Evolutionary conservation across 148 eudicot genomes (phyloP).

Genomic region (Diospyros kaki): DNA sequence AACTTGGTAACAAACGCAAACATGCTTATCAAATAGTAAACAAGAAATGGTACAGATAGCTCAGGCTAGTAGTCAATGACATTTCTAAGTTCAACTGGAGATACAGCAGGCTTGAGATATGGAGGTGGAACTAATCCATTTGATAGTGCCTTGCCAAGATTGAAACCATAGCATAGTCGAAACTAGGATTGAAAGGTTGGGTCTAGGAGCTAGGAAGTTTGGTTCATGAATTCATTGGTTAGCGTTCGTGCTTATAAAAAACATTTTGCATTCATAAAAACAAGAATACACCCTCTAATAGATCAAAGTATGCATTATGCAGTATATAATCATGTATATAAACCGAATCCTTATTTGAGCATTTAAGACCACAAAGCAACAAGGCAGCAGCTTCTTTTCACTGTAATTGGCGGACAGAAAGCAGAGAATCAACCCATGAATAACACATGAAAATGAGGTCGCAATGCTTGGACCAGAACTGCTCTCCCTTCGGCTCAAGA

Average conservation of each 20-base stretch:
- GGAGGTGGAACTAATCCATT: too few relatives aligned
- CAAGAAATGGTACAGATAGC: background rate
- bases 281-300: background rate
- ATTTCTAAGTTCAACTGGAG: background rate
- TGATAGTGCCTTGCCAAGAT: too few relatives aligned
- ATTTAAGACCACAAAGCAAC: conserved; percentile 22
- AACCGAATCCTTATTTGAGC: background rate
- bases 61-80: background rate
- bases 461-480: conserved; percentile 29
- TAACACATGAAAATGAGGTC: conserved; percentile 29
- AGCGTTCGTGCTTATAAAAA: background rate
- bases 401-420: conserved; percentile 44
- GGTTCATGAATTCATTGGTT: background rate
- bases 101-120: background rate
- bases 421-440: conserved; percentile 35
- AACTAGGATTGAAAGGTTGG: too few relatives aligned
- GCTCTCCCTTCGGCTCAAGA: conserved; percentile 14
- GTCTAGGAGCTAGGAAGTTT: too few relatives aligned
- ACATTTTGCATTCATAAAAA: background rate
- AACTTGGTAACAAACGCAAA: too few relatives aligned
- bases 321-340: background rate
- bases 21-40: background rate
- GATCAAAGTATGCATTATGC: background rate
- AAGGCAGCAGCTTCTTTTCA: conserved; percentile 8
- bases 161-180: too few relatives aligned